phyloP scores from a whole-genome alignment of 345 rosid genomes.

The Moringa oleifera region DNA sequence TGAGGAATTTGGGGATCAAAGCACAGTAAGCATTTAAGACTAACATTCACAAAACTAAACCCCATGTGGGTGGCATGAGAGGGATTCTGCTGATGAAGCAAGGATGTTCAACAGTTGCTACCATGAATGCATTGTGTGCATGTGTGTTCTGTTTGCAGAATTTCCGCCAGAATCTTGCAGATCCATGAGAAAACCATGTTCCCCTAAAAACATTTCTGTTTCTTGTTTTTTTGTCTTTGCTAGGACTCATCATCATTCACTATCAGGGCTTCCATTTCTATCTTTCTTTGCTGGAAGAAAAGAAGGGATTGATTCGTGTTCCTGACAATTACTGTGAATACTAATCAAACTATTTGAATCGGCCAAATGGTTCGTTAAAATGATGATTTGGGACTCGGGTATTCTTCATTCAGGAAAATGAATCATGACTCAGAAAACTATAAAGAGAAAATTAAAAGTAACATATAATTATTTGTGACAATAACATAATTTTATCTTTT shows the following conservation, averaged over 20 bases:
- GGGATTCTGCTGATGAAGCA: constrained; percentile 17
- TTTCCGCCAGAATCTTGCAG: constrained; percentile 45
- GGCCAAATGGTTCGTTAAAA: no score
- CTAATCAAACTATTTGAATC: no score
- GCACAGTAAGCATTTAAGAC: no score
- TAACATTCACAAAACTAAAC: no score
- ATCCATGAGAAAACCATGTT: constrained; percentile 23
- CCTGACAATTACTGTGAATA: no score
- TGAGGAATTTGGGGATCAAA: no score
- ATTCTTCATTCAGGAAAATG: neutral
- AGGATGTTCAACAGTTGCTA: neutral
- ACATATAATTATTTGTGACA: constrained; percentile 2
- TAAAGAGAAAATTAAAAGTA: neutral
- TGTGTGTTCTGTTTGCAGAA: constrained; percentile 31
- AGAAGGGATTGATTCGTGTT: no score
- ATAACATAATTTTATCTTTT: constrained; percentile 6
- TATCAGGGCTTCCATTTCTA: neutral
- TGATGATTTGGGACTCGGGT: neutral
- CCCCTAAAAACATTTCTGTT: constrained; percentile 1
- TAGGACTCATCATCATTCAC: neutral
- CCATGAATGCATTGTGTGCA: constrained; percentile 8
- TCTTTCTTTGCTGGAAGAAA: no score
- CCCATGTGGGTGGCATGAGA: constrained; percentile 19
- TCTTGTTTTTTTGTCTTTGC: constrained; percentile 11
- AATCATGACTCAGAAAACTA: neutral